Conservation (phyloP, 768 basidiomycete species). For the Boletus barrowsii region DNA sequence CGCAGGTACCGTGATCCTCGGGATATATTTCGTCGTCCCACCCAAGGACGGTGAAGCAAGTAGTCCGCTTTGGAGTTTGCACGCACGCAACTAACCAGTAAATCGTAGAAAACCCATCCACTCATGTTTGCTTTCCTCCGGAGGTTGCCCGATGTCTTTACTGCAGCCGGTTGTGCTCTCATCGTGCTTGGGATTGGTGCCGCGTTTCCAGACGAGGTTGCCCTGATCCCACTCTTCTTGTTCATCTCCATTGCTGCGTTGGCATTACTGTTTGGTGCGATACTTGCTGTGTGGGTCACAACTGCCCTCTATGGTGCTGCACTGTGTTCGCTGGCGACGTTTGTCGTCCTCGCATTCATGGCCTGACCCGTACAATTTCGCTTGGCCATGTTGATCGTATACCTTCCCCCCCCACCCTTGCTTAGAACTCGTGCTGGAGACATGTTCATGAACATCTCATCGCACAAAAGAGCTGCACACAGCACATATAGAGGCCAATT, state of each 20-base stretch:
- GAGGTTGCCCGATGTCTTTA: background rate
- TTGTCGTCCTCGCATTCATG: background rate
- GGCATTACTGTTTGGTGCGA: background rate
- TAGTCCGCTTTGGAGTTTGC: background rate
- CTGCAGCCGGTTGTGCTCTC: background rate
- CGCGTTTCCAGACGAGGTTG: background rate
- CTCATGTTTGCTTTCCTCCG: background rate
- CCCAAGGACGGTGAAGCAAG: background rate
- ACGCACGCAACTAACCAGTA: background rate
- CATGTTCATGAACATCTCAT: too few relatives aligned
- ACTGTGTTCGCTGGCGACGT: background rate
- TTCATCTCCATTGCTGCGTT: background rate
- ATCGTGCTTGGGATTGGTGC: background rate
- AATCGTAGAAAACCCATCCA: background rate
- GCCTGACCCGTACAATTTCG: background rate
- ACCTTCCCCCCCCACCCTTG: too few relatives aligned
- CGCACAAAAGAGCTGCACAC: too few relatives aligned
- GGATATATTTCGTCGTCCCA: background rate
- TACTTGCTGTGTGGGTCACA: background rate
- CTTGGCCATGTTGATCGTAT: too few relatives aligned
- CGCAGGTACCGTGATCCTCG: background rate
- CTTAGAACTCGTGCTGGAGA: too few relatives aligned
- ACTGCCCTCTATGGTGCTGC: background rate
- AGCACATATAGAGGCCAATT: too few relatives aligned
- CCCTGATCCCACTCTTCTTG: background rate